Base-by-base conservation (phyloP, 495 filamentous ascomycete genomes). In the Aspergillus ostianus region DNA sequence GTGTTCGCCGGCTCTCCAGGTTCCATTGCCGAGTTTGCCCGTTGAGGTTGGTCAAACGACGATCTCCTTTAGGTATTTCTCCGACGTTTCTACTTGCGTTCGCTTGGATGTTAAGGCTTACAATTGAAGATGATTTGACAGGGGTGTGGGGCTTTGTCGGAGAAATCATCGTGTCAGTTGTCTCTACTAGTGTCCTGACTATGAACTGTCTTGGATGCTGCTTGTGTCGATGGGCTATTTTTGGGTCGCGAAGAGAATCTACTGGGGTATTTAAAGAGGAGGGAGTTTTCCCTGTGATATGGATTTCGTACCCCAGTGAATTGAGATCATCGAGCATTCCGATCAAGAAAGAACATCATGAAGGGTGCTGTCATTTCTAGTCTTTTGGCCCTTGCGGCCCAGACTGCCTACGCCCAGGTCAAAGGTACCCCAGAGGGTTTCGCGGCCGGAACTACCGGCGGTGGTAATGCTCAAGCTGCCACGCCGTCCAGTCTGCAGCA, bases 381-480 rank as follows among this genome's bases (percentile, higher is more conserved):
- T 8, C 2, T 58, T 12, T 27, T 58, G 12, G 53, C 53, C 18
- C 18, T 55, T 1, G n/a, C 32, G 8, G 48, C 48, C 30, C 21
- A 19, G 10, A 27, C 56, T 12, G 56, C 47, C 15, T 21, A 58
- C 0, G 56, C 56, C 32, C 56, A 58, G 19, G 56, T 58, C 19
- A 13, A 32, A 9, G 63, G 63, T 12, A 47, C 47, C 4, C 32
- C 63, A 4, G 51, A 57, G 20, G 64, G 64, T n/a, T 62, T 66
- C 18, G 64, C 59, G 0, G 44, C 64, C 4, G 64, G 57, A 5
- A 62, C 59, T 29, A 66, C 64, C 5, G 64, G 64, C 6, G 64
- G 64, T 36, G 64, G 64, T 5, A 27, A 27, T n/a, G 64, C 64
- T 4, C 30, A 29, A 18, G 54, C 64, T 13, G 49, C 32, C 17